Percentiles rank a stretch among this genome's conserved stretches.
These are phyloP conservation scores for Basidiobolus meristosporus DNA, from an alignment of 371 early-diverging fungal species.

Conservation along the genomic window DNA sequence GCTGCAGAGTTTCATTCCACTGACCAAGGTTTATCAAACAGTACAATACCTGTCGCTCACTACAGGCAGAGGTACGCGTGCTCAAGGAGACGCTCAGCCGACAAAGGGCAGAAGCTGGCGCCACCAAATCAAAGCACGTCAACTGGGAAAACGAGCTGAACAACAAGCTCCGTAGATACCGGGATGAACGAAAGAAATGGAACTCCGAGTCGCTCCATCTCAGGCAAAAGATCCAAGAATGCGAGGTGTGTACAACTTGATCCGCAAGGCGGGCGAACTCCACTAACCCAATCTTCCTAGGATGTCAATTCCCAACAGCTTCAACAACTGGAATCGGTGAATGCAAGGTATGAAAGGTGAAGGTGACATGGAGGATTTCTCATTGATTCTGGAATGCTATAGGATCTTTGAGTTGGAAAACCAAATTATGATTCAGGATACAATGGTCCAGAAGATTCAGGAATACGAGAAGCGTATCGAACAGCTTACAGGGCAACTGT, in stretches of 20 bases:
- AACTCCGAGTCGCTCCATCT: slow-evolving; percentile 20
- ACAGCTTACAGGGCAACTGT: slow-evolving; percentile 30
- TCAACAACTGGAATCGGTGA: neutral
- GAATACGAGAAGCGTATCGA: slow-evolving; percentile 31
- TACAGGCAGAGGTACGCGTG: slow-evolving; percentile 28
- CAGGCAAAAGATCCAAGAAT: slow-evolving; percentile 21
- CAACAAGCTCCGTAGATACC: slow-evolving; percentile 23
- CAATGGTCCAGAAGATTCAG: slow-evolving; percentile 19
- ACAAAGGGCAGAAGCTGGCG: slow-evolving; percentile 25
- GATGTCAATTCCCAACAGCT: neutral
- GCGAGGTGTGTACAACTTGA: slow-evolving; percentile 10
- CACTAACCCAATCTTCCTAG: neutral
- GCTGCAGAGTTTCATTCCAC: neutral
- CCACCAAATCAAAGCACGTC: slow-evolving; percentile 30
- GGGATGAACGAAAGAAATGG: slow-evolving; percentile 32
- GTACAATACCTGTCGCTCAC: slow-evolving; percentile 31
- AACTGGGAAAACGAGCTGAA: slow-evolving; percentile 44
- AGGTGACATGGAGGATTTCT: neutral
- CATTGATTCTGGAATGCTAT: neutral
- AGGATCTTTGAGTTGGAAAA: slow-evolving; percentile 17
- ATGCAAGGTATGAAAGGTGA: neutral
- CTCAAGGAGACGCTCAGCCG: slow-evolving; percentile 22
- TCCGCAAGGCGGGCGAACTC: neutral
- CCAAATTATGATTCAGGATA: slow-evolving; percentile 19
- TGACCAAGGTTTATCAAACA: slow-evolving; percentile 1